Evolutionary conservation across 345 rosid genomes (phyloP).

Genomic region (Acer yangbiense): DNA sequence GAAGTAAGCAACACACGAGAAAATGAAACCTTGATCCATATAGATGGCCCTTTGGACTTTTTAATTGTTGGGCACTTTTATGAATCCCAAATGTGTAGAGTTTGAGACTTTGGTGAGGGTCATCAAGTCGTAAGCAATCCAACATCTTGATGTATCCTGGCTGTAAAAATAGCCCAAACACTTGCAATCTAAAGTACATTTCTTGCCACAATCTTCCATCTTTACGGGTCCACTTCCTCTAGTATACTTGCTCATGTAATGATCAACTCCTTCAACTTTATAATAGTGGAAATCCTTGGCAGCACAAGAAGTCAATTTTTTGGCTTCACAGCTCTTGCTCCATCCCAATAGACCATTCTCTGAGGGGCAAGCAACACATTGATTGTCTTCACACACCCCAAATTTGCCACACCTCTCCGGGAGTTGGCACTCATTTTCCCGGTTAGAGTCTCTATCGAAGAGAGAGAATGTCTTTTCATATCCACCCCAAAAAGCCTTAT

Average conservation of each 20-base stretch:
- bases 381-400: conserved; percentile 52
- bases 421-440: conserved; percentile 40
- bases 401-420: conserved; percentile 50
- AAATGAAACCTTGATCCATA: no score
- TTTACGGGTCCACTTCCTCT: no score
- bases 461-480: no score
- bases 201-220: no score
- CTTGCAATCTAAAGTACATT: conserved; percentile 9
- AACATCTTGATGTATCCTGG: conserved; percentile 45
- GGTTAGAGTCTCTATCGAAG: no score
- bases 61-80: conserved; percentile 32
- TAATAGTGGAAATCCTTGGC: not conserved
- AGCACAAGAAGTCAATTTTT: conserved; percentile 32
- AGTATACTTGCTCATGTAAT: no score
- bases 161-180: conserved; percentile 63
- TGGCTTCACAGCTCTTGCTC: conserved; percentile 38
- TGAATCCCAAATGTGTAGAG: conserved; percentile 38
- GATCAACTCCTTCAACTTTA: no score
- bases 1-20: no score
- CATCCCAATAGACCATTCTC: conserved; percentile 44
- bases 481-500: no score
- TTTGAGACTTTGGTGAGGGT: conserved; percentile 11
- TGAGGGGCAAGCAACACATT: conserved; percentile 58
- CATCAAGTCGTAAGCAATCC: conserved; percentile 52
- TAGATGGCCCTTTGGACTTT: not conserved